phyloP scores from a whole-genome alignment of 768 basidiomycete species.

The Boletales sp. region DNA sequence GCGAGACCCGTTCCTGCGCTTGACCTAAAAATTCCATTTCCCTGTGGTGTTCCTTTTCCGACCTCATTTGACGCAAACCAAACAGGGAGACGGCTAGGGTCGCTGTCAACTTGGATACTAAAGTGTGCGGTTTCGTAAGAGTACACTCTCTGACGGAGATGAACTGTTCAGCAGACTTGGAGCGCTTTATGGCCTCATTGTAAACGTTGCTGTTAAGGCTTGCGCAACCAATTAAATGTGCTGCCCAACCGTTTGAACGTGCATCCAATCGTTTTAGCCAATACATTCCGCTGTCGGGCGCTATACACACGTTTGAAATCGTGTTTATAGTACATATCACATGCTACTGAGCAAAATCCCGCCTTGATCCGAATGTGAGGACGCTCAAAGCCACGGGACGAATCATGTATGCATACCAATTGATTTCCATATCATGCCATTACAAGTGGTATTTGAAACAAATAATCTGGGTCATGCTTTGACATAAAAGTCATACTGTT shows the following conservation, averaged over 20 bases:
- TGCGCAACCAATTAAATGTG: not conserved
- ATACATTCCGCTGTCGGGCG: slow-evolving; percentile 3
- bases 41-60: not conserved
- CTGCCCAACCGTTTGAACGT: not conserved
- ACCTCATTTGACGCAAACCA: not conserved
- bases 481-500: slow-evolving; percentile 80
- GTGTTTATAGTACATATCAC: too few relatives aligned
- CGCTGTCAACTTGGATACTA: not conserved
- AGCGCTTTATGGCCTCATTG: not conserved
- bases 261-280: slow-evolving; percentile 11
- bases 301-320: not conserved
- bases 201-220: not conserved
- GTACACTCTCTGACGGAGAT: not conserved
- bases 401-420: not conserved
- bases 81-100: not conserved
- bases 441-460: not conserved
- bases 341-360: not conserved
- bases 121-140: slow-evolving; percentile 7
- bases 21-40: not conserved
- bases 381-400: not conserved
- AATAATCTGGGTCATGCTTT: slow-evolving; percentile 23
- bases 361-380: slow-evolving; percentile 7
- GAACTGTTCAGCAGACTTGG: too few relatives aligned
- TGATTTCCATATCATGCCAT: not conserved
- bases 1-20: not conserved